Conservation (phyloP, 2,329 filamentous ascomycete species). For the Pseudogymnoascus sp. region DNA sequence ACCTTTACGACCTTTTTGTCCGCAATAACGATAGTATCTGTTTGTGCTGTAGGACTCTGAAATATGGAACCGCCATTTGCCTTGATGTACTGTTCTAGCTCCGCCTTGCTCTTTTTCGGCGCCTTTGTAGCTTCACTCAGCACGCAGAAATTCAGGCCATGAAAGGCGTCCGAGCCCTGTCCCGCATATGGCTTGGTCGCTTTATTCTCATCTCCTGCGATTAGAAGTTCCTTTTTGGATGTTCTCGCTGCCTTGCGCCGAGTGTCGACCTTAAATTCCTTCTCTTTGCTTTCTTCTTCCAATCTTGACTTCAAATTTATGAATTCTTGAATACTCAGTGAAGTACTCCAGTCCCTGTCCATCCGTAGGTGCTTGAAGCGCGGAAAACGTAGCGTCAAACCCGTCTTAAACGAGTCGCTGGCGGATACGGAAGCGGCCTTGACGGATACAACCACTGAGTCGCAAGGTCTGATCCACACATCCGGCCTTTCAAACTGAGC, state of each 20-base stretch:
- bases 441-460: constrained; percentile 80
- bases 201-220: constrained; percentile 60
- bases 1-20: constrained; percentile 78
- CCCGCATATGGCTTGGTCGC: constrained; percentile 46
- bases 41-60: constrained; percentile 59
- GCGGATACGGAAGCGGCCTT: constrained; percentile 74
- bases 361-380: constrained; percentile 73
- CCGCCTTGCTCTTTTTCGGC: constrained; percentile 65
- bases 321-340: constrained; percentile 73
- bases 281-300: constrained; percentile 64
- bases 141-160: constrained; percentile 72
- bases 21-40: constrained; percentile 64
- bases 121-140: constrained; percentile 68
- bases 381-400: constrained; percentile 79
- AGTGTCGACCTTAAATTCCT: constrained; percentile 71
- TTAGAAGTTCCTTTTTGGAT: constrained; percentile 57
- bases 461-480: constrained; percentile 83
- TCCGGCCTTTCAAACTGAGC: constrained; percentile 71
- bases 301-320: constrained; percentile 59
- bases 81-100: constrained; percentile 76
- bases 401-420: constrained; percentile 71
- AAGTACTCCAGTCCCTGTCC: constrained; percentile 80
- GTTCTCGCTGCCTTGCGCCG: constrained; percentile 43
- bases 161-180: constrained; percentile 59
- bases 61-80: constrained; percentile 72